A percentile compares a stretch with the other conserved stretches of the same genome.
Evolutionary conservation across 2,329 filamentous ascomycete genomes (phyloP).

Genomic region (Trichoderma arundinaceum): DNA sequence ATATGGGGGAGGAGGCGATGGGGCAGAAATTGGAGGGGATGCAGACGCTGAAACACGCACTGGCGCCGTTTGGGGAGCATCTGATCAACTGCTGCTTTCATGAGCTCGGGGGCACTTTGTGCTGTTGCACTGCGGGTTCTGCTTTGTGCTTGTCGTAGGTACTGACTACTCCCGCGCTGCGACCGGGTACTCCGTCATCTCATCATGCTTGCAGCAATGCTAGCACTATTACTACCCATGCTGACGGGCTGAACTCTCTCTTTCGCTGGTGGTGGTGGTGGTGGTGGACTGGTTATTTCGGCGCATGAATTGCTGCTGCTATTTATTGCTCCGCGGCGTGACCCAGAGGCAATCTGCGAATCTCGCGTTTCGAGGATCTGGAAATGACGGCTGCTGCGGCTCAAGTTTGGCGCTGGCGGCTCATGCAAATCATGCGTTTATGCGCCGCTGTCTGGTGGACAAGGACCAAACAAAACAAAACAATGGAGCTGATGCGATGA

Average conservation of each 20-base stretch:
- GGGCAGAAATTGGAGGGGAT: constrained; percentile 20
- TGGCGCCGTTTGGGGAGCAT: constrained; percentile 13
- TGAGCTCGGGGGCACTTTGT: background rate
- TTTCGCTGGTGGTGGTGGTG: background rate
- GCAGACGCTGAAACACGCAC: constrained; percentile 27
- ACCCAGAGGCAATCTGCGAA: no score
- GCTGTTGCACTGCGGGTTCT: background rate
- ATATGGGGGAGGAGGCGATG: background rate
- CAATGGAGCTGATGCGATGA: background rate
- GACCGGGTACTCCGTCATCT: background rate
- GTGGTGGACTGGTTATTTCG: background rate
- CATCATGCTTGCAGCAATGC: no score
- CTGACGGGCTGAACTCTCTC: background rate
- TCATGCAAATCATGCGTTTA: no score
- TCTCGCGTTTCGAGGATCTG: no score
- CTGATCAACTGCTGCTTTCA: background rate
- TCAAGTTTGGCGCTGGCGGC: no score
- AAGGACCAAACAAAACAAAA: no score
- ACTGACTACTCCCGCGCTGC: background rate
- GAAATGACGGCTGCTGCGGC: no score
- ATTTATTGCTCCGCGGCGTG: no score
- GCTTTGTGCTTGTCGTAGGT: constrained; percentile 11
- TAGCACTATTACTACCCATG: no score
- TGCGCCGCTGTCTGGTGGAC: no score
- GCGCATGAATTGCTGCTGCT: constrained; percentile 1